A percentile compares a stretch with the other conserved stretches of the same genome.
These are phyloP conservation scores for Batrachochytrium dendrobatidis DNA, from an alignment of 371 early-diverging fungal genomes.

Conservation along the genomic window DNA sequence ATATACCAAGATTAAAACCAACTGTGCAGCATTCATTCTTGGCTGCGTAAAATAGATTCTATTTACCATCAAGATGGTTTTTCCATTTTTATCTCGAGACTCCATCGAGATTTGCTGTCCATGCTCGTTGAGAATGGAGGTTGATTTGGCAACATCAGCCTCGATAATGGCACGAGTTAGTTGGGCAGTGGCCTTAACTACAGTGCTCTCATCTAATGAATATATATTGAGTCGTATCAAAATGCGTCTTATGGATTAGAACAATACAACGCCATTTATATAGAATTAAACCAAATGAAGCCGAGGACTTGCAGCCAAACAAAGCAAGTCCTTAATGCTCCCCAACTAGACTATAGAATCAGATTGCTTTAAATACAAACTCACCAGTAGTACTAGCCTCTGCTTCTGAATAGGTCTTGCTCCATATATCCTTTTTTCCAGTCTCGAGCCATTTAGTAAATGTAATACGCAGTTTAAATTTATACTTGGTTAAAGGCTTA, in stretches of 20 bases:
- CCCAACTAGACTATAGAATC: not conserved
- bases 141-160: constrained; percentile 19
- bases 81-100: constrained; percentile 34
- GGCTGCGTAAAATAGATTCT: not conserved
- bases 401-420: constrained; percentile 20
- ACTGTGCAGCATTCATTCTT: not conserved
- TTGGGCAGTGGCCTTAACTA: constrained; percentile 19
- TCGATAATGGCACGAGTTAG: constrained; percentile 30
- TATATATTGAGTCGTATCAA: not conserved
- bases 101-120: constrained; percentile 30
- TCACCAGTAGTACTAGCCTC: constrained; percentile 27
- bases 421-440: constrained; percentile 16
- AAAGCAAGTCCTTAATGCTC: not conserved
- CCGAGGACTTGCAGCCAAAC: too few species aligned
- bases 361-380: constrained; percentile 4
- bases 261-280: not conserved
- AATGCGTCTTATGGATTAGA: not conserved
- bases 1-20: not conserved
- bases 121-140: constrained; percentile 19
- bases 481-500: constrained; percentile 34
- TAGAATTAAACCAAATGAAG: not conserved
- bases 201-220: constrained; percentile 29
- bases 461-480: constrained; percentile 28
- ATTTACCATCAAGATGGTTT: constrained; percentile 35
- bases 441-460: not conserved